Percentiles rank a stretch among this genome's conserved stretches.
These are phyloP conservation scores for Fusarium equiseti DNA, from an alignment of 2,329 filamentous ascomycete species.

Conservation along the genomic window DNA sequence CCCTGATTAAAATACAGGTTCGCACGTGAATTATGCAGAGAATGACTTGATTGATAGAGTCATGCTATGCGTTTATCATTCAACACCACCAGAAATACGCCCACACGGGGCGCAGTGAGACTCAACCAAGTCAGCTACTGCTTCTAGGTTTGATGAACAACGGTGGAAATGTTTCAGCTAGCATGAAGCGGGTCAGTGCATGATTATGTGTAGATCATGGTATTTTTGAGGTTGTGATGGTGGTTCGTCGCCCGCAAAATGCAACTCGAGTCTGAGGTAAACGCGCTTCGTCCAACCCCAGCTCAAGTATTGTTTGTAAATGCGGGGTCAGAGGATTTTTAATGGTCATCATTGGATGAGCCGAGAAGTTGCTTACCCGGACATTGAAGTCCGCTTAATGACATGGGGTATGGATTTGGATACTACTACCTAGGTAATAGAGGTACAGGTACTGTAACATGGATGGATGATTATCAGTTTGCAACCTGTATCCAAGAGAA, in stretches of 20 bases:
- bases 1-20: constrained; percentile 18
- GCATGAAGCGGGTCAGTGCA: constrained; percentile 22
- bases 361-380: constrained; percentile 25
- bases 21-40: constrained; percentile 13
- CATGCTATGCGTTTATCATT: constrained; percentile 15
- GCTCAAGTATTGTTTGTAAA: constrained; percentile 21
- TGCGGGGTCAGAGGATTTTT: constrained; percentile 33
- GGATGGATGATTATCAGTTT: neutral
- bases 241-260: constrained; percentile 14
- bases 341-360: constrained; percentile 35
- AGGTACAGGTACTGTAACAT: neutral
- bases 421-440: neutral
- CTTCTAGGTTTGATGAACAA: constrained; percentile 17
- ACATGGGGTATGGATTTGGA: constrained; percentile 7
- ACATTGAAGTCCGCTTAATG: constrained; percentile 45
- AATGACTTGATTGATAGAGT: constrained; percentile 8
- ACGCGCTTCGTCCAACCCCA: constrained; percentile 36
- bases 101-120: constrained; percentile 31
- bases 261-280: constrained; percentile 32
- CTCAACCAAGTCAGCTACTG: constrained; percentile 17
- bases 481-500: neutral
- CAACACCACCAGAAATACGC: constrained; percentile 16
- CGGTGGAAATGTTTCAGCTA: constrained; percentile 29
- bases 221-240: constrained; percentile 22
- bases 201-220: constrained; percentile 35